phyloP scores from a whole-genome alignment of 2,329 filamentous ascomycete genomes.

The Aspergillus spinulosporus region DNA sequence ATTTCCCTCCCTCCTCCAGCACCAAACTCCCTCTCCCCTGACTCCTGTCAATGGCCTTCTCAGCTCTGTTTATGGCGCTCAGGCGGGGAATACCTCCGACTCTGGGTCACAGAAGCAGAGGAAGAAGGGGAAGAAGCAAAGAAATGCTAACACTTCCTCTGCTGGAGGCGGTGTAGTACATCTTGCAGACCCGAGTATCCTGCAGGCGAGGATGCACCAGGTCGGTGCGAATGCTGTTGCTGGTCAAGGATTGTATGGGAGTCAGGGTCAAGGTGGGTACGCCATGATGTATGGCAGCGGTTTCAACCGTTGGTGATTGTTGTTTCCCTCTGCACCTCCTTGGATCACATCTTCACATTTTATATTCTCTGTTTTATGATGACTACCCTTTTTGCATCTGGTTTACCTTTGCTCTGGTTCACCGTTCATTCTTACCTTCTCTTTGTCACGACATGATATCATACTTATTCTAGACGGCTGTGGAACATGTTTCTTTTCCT shows the following conservation, averaged over 20 bases:
- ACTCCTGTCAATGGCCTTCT: slow-evolving; percentile 88
- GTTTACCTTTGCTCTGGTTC: slow-evolving; percentile 16
- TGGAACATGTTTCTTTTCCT: slow-evolving; percentile 28
- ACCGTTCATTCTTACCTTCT: slow-evolving; percentile 8
- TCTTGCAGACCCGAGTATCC: slow-evolving; percentile 99
- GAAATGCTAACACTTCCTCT: slow-evolving; percentile 99
- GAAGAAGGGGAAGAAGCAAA: slow-evolving; percentile 99
- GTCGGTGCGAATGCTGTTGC: slow-evolving; percentile 70
- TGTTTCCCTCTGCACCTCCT: slow-evolving; percentile 25
- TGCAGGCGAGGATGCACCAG: slow-evolving; percentile 96
- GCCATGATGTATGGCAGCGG: slow-evolving; percentile 78
- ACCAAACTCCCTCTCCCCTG: slow-evolving; percentile 85
- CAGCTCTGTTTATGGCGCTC: slow-evolving; percentile 86
- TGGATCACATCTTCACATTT: slow-evolving; percentile 26
- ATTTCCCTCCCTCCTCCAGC: slow-evolving; percentile 87
- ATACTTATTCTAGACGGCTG: slow-evolving; percentile 28
- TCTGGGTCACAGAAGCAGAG: slow-evolving; percentile 90
- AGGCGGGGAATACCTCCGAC: slow-evolving; percentile 85
- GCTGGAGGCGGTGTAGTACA: slow-evolving; percentile 99
- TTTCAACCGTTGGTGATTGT: slow-evolving; percentile 66
- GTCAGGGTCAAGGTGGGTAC: slow-evolving; percentile 91
- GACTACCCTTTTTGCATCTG: slow-evolving; percentile 24
- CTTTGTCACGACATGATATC: slow-evolving; percentile 37
- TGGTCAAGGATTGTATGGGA: slow-evolving; percentile 86
- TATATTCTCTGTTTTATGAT: slow-evolving; percentile 22